Base-by-base conservation (phyloP, 768 basidiomycete genomes). In the Mycena belliarum region DNA sequence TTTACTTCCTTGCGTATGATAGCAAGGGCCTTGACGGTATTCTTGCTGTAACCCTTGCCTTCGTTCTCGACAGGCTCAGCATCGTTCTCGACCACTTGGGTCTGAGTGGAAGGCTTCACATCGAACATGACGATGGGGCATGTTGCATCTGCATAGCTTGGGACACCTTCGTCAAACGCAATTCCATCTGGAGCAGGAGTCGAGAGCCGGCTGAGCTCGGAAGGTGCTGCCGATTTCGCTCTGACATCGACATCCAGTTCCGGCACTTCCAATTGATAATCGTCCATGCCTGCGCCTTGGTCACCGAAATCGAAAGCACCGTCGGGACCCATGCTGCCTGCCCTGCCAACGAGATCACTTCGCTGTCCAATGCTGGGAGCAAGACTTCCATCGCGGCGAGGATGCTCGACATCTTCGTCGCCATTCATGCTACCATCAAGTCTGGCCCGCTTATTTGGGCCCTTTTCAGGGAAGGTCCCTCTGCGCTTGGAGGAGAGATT, bases 91-190 rank as follows among this genome's bases (percentile, higher is more conserved):
- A 82, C 77, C 55, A 78, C 73, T 66, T 86, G 81, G 41, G 76
- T 76, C 65, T 86, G 83, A 28, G 79, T 73, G 12, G 79, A 75
- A 25, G 82, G 81, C 40, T 84, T 80, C 11, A 79, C 75, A 68
- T 93, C 93, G 69, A 95, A 94, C 61, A 83, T 76, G n/a, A 88
- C 86, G 63, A 95, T 91, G 0, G 88, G 88, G 66, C 91, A 93
- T 25, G 80, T 75, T 35, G 79, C 76, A 69, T 92, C 88, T 9
- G 86, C 86, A 63, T 87, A 88, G 4, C 79, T 77, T 65, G 83
- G 83, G n/a, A 84, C 82, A 26, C 78, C 83, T 57, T 88, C 86
- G 46, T 82, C 82, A 21, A 76, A 59, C n/a, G 71, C 62, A 21
- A 73, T 57, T 15, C 74, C 82, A 8, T 87, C 87, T 5, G 78